A percentile compares a stretch with the other conserved stretches of the same genome.
Evolutionary conservation across 2,329 filamentous ascomycete genomes (phyloP).

Genomic region (Monosporascus sp.): DNA sequence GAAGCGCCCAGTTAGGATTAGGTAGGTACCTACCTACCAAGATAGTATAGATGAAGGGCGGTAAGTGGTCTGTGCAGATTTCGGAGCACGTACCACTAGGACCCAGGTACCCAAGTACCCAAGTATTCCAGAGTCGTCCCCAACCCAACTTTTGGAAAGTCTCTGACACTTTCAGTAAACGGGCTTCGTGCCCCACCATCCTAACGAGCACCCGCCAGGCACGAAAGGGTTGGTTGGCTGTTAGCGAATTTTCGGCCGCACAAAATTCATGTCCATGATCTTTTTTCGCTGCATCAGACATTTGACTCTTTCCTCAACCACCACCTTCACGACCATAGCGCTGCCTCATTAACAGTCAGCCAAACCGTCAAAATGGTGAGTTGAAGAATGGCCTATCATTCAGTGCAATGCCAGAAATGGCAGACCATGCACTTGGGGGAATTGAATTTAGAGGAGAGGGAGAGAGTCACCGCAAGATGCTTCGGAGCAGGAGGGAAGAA

Average conservation of each 20-base stretch:
- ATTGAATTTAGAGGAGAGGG: constrained; percentile 15
- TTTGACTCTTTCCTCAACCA: background rate
- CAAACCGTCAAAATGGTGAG: constrained; percentile 66
- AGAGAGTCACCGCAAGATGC: constrained; percentile 94
- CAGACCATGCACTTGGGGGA: constrained; percentile 10
- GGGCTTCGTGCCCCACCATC: constrained; percentile 29
- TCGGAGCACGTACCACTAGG: background rate
- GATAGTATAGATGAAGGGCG: constrained; percentile 2
- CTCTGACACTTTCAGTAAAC: background rate
- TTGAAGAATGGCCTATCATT: constrained; percentile 33
- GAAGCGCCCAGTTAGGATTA: no score
- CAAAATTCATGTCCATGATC: constrained; percentile 23
- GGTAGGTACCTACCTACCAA: no score
- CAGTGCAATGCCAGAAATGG: constrained; percentile 26
- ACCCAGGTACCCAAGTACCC: background rate
- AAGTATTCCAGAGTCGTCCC: background rate
- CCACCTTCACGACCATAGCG: constrained; percentile 12
- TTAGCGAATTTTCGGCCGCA: constrained; percentile 33
- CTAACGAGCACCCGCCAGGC: constrained; percentile 1
- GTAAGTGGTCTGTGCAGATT: constrained; percentile 12
- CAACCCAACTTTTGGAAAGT: background rate
- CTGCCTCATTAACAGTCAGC: constrained; percentile 31
- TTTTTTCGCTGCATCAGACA: constrained; percentile 6
- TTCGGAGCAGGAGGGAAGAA: constrained; percentile 63
- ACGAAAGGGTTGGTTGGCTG: constrained; percentile 6